Base-by-base conservation (phyloP, 768 basidiomycete species). In the Agaricus blazei region DNA sequence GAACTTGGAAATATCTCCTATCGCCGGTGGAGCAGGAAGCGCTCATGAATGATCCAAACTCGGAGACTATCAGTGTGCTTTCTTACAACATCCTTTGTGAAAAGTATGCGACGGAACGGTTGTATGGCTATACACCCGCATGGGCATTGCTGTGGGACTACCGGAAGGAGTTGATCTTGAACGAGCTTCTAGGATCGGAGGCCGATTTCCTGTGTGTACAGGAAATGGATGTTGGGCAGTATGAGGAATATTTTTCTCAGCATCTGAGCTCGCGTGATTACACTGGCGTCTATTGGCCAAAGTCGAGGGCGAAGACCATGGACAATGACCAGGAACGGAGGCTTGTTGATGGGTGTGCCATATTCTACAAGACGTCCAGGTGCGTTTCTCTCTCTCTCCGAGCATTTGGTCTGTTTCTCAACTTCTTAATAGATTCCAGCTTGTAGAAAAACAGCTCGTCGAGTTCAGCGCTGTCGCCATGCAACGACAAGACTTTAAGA, bases 71-170 rank as follows among this genome's bases (percentile, higher is more conserved):
- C 72, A 88, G 81, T 48, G 80, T 90, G 29, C 73, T 98, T 15
- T 88, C 82, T 67, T 98, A 93, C 79, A 99, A 99, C 71, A 94
- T 98, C 59, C 83, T 99, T 9, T 95, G 91, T 70, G 91, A 96
- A 66, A 82, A 84, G 66, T 89, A 82, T 63, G 97, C 97, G 12
- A 94, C 95, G 29, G 83, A 88, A 62, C 77, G 83, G 60, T 70
- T 95, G 68, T 99, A 98, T 67, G 93, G 93, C 1, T 99, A 99
- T 70, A 98, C 97, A 0, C 97, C 97, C 1, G 79, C 85, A 1
- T 98, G 97, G 96, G 97, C 97, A 0, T 76, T 99, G 38, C 76
- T 82, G n/a, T 99, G 97, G 97, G 83, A 88, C 44, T 98, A 94
- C 66, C 83, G 97, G 57, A 93, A 90, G 70, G 88, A 91, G 51